phyloP scores from a whole-genome alignment of 225 moss, liverwort and hornwort genomes.

The Lunularia cruciata region DNA sequence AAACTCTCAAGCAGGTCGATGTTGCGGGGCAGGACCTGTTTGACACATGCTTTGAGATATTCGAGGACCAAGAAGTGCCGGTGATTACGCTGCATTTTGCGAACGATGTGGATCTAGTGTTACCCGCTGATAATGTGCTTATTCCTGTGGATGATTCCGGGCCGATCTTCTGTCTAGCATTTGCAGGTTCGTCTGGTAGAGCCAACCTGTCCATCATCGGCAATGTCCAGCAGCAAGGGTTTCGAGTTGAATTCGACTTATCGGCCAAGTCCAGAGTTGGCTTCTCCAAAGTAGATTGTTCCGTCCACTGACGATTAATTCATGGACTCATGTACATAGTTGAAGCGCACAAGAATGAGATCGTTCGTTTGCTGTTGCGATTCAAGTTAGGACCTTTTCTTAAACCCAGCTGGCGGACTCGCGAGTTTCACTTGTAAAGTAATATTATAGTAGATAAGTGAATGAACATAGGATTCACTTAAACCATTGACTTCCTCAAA shows the following conservation, averaged over 20 bases:
- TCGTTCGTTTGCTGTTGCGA: no score
- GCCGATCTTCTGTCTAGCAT: conserved; percentile 56
- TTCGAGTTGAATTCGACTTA: conserved; percentile 68
- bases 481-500: no score
- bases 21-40: conserved; percentile 52
- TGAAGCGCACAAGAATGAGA: no score
- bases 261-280: conserved; percentile 51
- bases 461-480: no score
- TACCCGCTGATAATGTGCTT: conserved; percentile 63
- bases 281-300: conserved; percentile 39
- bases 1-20: conserved; percentile 36
- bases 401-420: no score
- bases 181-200: conserved; percentile 41
- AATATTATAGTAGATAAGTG: no score
- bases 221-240: conserved; percentile 78
- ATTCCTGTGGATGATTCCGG: conserved; percentile 61
- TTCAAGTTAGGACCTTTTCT: no score
- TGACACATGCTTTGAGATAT: conserved; percentile 61
- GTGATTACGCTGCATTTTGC: conserved; percentile 34
- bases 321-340: no score
- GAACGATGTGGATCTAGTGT: conserved; percentile 41
- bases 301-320: not conserved
- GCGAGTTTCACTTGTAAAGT: no score
- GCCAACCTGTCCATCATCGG: conserved; percentile 73
- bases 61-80: conserved; percentile 28